Percentiles rank a stretch among this genome's conserved stretches.
These are phyloP conservation scores for Candida nonsorbophila DNA, from an alignment of 805 yeast species.

Conservation along the genomic window DNA sequence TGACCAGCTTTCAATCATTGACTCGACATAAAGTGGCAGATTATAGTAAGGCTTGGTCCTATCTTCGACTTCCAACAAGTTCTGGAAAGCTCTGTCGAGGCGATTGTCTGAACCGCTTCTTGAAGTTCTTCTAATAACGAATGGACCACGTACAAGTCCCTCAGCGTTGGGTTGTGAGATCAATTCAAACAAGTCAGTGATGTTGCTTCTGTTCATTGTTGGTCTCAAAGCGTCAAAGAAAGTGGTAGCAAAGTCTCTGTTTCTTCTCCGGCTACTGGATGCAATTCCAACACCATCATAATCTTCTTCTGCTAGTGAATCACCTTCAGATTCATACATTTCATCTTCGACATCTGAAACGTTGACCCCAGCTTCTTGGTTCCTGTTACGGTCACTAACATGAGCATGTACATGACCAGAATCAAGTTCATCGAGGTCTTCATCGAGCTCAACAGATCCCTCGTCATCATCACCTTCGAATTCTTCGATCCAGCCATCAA, in stretches of 20 bases:
- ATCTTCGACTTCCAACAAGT: slow-evolving; percentile 11
- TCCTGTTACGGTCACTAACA: not conserved
- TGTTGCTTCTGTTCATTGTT: slow-evolving; percentile 11
- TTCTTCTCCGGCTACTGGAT: slow-evolving; percentile 10
- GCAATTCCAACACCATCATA: slow-evolving; percentile 13
- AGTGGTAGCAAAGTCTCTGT: slow-evolving; percentile 18
- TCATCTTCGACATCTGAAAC: slow-evolving; percentile 11
- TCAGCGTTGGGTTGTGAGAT: too few relatives aligned
- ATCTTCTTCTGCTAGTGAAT: slow-evolving; percentile 15
- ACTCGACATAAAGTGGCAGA: slow-evolving; percentile 24
- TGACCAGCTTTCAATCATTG: slow-evolving; percentile 67
- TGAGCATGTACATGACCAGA: slow-evolving; percentile 1
- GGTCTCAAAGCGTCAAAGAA: slow-evolving; percentile 23
- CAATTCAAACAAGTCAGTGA: slow-evolving; percentile 12
- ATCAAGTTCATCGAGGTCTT: slow-evolving; percentile 7
- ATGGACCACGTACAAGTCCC: slow-evolving; percentile 15
- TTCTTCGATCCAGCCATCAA: slow-evolving; percentile 38
- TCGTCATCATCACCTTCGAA: slow-evolving; percentile 21
- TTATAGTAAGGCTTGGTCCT: slow-evolving; percentile 6
- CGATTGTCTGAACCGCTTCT: slow-evolving; percentile 7
- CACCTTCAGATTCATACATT: slow-evolving; percentile 14
- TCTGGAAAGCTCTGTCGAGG: slow-evolving; percentile 21
- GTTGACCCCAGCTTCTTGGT: not conserved
- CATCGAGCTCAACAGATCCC: slow-evolving; percentile 12
- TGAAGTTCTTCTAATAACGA: slow-evolving; percentile 17